Base-by-base conservation (phyloP, 805 yeast genomes). In the Ogataea parapolymorpha region DNA sequence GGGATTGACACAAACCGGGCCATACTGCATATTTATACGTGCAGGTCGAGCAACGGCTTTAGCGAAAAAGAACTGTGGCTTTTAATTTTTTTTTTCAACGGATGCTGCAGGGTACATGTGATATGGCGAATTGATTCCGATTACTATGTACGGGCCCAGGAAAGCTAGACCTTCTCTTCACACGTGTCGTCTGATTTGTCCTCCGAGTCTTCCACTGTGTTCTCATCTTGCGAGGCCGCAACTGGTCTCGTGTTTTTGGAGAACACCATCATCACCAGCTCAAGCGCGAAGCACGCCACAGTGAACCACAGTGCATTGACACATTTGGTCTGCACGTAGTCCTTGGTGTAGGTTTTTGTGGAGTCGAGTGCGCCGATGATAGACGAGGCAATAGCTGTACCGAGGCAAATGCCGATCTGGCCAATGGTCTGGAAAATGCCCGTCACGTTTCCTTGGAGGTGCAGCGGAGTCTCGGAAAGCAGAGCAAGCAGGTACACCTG, bases 371-470 rank as follows among this genome's bases (percentile, higher is more conserved):
- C 12, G 5, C 42, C 42, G 22, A 39, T 24, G 7, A 39, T 39
- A 7, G 38, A 33, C 14, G 35, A 14, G 6, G 34, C 26, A 28
- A 28, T 13, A 10, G 42, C 32, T 10, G 30, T 34, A 15, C 42
- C 42, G 3, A 39, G 16, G 11, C 35, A 33, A 11, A 33, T 6
- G 8, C 38, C 42, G 12, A 33, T 17, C 26, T 39, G 42, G n/a
- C 44, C 44, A 17, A 31, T 12, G 6, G 44, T 40, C 23, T 35
- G 39, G 25, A 40, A 35, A 3, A 40, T 35, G 8, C 44, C 44
- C 1, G 36, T 15, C n/a, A 31, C 32, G 22, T 35, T 35, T 10
- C 39, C 44, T 16, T 40, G 44, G 22, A 40, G 18, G 24, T 40
- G 44, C 11, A 35, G 23, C 11, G 44, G 44, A 1, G 39, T 30